A percentile compares a stretch with the other conserved stretches of the same genome.
phyloP scores from a whole-genome alignment of 176 grass and related monocot genomes.

The maize (Zea mays) region DNA sequence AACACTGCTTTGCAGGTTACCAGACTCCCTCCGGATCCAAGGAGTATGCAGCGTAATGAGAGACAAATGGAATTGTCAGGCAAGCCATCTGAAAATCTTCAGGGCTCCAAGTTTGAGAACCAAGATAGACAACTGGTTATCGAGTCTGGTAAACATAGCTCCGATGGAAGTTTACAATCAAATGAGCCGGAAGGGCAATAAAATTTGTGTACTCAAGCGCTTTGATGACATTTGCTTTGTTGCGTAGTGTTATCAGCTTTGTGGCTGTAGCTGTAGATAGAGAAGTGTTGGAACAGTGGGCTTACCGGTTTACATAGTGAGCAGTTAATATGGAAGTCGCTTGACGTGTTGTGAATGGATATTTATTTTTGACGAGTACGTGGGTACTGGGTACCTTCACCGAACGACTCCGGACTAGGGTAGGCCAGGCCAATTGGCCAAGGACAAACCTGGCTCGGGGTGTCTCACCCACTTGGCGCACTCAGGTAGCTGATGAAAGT shows the following conservation, averaged over 20 bases:
- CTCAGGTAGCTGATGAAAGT: too few relatives aligned
- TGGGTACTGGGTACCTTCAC: background rate
- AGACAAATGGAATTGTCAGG: conserved; percentile 28
- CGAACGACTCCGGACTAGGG: conserved; percentile 2
- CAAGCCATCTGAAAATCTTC: conserved; percentile 14
- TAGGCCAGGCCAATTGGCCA: too few relatives aligned
- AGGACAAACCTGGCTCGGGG: too few relatives aligned
- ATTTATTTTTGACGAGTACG: background rate
- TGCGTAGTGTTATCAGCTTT: conserved; percentile 27
- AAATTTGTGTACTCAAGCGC: conserved; percentile 7
- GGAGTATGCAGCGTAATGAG: conserved; percentile 27
- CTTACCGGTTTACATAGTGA: background rate
- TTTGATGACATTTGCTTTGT: background rate
- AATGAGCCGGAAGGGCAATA: conserved; percentile 36
- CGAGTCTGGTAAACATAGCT: conserved; percentile 28
- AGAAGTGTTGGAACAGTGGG: conserved; percentile 16
- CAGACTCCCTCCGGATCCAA: conserved; percentile 28
- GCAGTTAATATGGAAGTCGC: background rate
- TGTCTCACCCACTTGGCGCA: too few relatives aligned
- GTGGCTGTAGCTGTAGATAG: conserved; percentile 43
- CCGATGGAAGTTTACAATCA: conserved; percentile 29
- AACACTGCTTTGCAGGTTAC: conserved; percentile 38
- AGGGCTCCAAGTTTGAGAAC: conserved; percentile 27
- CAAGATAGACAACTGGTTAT: conserved; percentile 21
- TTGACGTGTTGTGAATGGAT: conserved; percentile 39